A percentile compares a stretch with the other conserved stretches of the same genome.
Conservation (phyloP, 1,284 basidiomycete species). For the Leccinum colubrinum region DNA sequence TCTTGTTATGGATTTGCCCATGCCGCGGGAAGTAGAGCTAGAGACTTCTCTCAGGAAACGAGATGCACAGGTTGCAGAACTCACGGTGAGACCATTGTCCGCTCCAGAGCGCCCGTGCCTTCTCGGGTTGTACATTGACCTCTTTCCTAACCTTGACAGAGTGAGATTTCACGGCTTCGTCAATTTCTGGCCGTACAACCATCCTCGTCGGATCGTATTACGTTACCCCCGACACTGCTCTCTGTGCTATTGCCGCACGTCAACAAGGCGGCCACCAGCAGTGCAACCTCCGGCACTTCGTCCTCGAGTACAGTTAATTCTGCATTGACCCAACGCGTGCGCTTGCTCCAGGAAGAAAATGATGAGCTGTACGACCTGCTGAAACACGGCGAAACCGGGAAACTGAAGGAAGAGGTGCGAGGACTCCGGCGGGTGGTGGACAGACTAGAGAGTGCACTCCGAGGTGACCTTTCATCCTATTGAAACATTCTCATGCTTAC, state of each 20-base stretch:
- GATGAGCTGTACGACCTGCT: constrained; percentile 76
- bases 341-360: constrained; percentile 76
- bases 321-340: constrained; percentile 68
- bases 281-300: constrained; percentile 31
- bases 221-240: constrained; percentile 65
- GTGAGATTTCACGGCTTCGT: constrained; percentile 67
- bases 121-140: constrained; percentile 18
- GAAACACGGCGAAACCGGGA: constrained; percentile 67
- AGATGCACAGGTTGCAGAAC: constrained; percentile 65
- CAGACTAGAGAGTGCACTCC: constrained; percentile 66
- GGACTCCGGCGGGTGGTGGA: constrained; percentile 63
- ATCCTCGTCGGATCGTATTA: constrained; percentile 56
- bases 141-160: constrained; percentile 39
- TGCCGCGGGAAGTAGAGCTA: constrained; percentile 72
- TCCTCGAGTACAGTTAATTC: constrained; percentile 59
- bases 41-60: constrained; percentile 70
- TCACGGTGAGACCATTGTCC: constrained; percentile 51
- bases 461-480: constrained; percentile 47
- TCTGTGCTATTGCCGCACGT: constrained; percentile 67
- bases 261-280: constrained; percentile 37
- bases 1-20: constrained; percentile 61
- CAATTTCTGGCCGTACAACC: constrained; percentile 59
- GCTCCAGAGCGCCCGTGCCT: constrained; percentile 16
- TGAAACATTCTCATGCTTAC: constrained; percentile 5
- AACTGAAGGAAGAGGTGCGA: constrained; percentile 75